phyloP scores from a whole-genome alignment of 371 early-diverging fungal species.

The Actinomortierella wolfii region DNA sequence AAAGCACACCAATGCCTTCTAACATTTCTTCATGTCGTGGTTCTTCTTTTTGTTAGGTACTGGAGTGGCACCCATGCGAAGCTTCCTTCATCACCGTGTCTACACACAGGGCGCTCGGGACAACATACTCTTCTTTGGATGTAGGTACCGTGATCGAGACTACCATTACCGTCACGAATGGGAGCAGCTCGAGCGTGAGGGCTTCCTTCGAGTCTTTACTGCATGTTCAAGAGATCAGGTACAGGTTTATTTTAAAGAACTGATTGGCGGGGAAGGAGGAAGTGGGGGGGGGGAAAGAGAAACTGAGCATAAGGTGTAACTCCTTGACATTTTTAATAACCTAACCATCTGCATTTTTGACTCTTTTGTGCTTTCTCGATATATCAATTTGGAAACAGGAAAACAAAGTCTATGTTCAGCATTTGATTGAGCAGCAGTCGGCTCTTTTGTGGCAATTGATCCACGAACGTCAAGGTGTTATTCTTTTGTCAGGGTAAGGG shows the following conservation, averaged over 20 bases:
- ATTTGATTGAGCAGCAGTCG: constrained; percentile 63
- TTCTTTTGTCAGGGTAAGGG: constrained; percentile 78
- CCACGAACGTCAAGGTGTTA: constrained; percentile 55
- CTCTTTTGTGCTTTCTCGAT: neutral
- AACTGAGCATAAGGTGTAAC: no score
- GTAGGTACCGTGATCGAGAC: constrained; percentile 73
- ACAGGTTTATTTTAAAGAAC: neutral
- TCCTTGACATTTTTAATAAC: no score
- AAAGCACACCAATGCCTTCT: neutral
- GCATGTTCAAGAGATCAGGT: constrained; percentile 85
- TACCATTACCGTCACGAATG: constrained; percentile 75
- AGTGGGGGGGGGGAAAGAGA: no score
- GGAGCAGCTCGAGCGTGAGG: constrained; percentile 50
- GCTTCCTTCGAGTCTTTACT: constrained; percentile 61
- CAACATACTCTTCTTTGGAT: constrained; percentile 85
- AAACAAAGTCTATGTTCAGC: constrained; percentile 72
- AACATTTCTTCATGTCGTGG: neutral
- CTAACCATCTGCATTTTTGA: neutral
- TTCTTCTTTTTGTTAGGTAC: constrained; percentile 57
- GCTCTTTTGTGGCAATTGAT: constrained; percentile 70
- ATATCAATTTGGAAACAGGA: constrained; percentile 40
- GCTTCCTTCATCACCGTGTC: constrained; percentile 77
- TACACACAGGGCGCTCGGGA: constrained; percentile 46
- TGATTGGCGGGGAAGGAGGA: no score
- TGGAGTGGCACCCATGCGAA: constrained; percentile 91